Percentiles rank a stretch among this genome's conserved stretches.
Conservation (phyloP, 257 asterid species). For the Ehretia macrophylla region DNA sequence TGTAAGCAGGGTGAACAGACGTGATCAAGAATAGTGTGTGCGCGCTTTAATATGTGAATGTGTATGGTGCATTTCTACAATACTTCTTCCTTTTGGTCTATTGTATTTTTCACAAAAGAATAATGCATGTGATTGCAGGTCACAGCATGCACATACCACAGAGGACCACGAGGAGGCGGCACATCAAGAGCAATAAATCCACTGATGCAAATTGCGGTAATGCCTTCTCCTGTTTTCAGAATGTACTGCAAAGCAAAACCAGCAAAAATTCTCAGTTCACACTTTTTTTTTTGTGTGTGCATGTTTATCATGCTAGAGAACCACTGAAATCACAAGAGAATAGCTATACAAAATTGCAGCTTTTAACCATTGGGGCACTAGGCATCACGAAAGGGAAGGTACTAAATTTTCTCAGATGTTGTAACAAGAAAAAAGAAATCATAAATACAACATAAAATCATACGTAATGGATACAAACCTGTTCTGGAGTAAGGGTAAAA, state of each 20-base stretch:
- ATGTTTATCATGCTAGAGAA: no score
- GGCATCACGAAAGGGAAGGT: no score
- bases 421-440: no score
- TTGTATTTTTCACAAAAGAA: not conserved
- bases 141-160: constrained; percentile 46
- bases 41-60: not conserved
- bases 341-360: no score
- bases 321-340: no score
- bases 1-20: not conserved
- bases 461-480: constrained; percentile 42
- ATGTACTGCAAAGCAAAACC: constrained; percentile 50
- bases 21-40: not conserved
- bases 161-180: constrained; percentile 86
- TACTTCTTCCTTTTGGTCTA: not conserved
- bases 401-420: no score
- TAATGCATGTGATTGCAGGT: not conserved
- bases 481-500: constrained; percentile 70
- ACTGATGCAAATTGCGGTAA: constrained; percentile 62
- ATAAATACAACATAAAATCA: not conserved
- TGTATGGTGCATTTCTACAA: not conserved
- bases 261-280: not conserved
- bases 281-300: no score
- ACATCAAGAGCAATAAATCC: constrained; percentile 91
- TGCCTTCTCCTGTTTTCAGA: constrained; percentile 67
- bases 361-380: no score